Base-by-base conservation (phyloP, 495 filamentous ascomycete species). In the Aspergillus heteromorphus region DNA sequence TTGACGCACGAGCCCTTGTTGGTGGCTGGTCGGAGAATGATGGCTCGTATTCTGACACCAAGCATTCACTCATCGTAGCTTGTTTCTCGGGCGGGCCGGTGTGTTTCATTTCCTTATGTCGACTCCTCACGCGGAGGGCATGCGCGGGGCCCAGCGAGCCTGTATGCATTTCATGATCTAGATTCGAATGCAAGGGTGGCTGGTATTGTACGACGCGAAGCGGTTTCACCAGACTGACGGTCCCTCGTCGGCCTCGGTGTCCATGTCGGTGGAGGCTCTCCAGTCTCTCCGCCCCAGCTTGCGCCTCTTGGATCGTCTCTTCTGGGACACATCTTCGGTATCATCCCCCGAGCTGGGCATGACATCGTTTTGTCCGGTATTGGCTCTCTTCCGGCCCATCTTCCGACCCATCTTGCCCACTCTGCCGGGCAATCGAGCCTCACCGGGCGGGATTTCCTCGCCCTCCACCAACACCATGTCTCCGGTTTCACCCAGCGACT, bases 391-490 rank as follows among this genome's bases (percentile, higher is more conserved):
- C 16, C 57, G 62, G 42, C 59, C 48, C 19, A 55, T 52, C 45
- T 41, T 52, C 50, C 49, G 47, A 21, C 40, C 38, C 18, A 25
- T 52, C 50, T 45, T 48, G 27, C 40, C 38, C 18, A 25, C 4
- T 45, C 34, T 58, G 38, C 9, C 21, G 47, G 36, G 36, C 52
- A 47, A 31, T 20, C 49, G 51, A 43, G 58, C 53, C 14, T 72
- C 68, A 29, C 67, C 67, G 25, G 59, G 49, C 19, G 53, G 36
- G n/a, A 59, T 41, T 50, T 69, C 70, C 65, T 75, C 74, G 5
- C 77, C 82, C 65, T 93, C 89, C 1, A 85, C 80, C 40, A 95
- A 84, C 0, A 84, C 89, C 51, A 92, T 56, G 67, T 93, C 85
- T 4, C 89, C 91, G 1, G 76, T 86, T 29, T 79, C 73, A 1